Base-by-base conservation (phyloP, 768 basidiomycete genomes). In the Neoboletus magnificus region DNA sequence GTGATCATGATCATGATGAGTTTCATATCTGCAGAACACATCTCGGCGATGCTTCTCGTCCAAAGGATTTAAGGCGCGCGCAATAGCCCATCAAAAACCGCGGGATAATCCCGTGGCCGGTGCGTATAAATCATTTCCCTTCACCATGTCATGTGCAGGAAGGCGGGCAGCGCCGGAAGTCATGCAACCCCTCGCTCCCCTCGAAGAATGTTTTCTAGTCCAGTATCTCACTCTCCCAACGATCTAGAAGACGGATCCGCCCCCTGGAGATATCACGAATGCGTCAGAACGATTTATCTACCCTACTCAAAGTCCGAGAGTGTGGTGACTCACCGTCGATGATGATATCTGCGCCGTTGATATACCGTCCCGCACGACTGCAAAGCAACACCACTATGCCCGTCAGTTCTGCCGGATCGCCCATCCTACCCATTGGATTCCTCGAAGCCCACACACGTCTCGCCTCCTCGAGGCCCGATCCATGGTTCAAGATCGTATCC, bases 381-480 rank as follows among this genome's bases (percentile, higher is more conserved):
- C 74, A 76, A 8, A 80, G 63, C 50, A 79, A 59, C 4, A 78
- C 69, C 13, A 76, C 65, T 1, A 62, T 68, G 1, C 78, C 77
- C 1, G 65, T 68, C 51, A 79, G 48, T 60, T 80, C 79, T 13
- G 61, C 65, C 5, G 76, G 69, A 49, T 74, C 65, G 0, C 76
- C 77, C 73, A 79, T 76, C 45, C 78, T 66, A 1, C 77, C 77
- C 71, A 77, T 71, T 12, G 75, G 76, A 55, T 70, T 78, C 48
- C 73, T 67, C 30, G 68, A 69, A 4, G 64, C 56, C 77, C 75
- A 79, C n/a, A 73, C 66, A 11, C 58, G 58, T 45, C 71, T 65
- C n/a, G 66, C 70, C 11, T 66, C 62, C 15, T 63, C 72, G 13
- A 76, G 60, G 1, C 68, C 67, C 0, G 66, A 64, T 10, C 72